Evolutionary conservation across 2,329 filamentous ascomycete species (phyloP).

Genomic region (Pseudocercospora crystallina): DNA sequence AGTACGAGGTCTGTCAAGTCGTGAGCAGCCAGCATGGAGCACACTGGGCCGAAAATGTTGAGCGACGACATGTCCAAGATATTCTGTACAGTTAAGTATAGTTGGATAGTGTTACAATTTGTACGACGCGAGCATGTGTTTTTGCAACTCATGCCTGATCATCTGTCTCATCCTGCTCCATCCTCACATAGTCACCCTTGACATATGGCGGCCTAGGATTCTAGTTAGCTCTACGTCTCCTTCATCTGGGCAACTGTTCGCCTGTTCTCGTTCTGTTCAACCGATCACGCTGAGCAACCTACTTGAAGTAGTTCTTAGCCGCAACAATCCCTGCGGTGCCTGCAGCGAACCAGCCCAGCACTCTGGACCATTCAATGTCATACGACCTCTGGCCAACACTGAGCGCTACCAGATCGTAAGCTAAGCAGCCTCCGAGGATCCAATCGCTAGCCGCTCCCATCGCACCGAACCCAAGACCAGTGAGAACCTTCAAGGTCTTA

Average conservation of each 20-base stretch:
- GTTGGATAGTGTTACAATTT: no score
- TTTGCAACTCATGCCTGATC: slow-evolving; percentile 12
- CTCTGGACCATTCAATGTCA: slow-evolving; percentile 49
- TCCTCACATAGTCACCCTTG: slow-evolving; percentile 25
- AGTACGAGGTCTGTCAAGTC: no score
- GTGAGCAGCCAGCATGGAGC: no score
- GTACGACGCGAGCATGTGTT: no score
- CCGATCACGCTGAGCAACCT: slow-evolving; percentile 32
- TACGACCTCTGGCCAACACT: slow-evolving; percentile 55
- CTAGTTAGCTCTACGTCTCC: slow-evolving; percentile 9
- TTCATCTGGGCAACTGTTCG: background rate
- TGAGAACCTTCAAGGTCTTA: slow-evolving; percentile 51
- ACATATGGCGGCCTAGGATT: slow-evolving; percentile 34
- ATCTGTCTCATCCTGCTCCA: slow-evolving; percentile 31
- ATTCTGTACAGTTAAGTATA: no score
- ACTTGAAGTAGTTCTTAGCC: slow-evolving; percentile 54
- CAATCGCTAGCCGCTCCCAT: slow-evolving; percentile 55
- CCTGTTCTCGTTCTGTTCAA: background rate
- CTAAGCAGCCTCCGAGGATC: slow-evolving; percentile 61
- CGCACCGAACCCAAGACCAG: slow-evolving; percentile 55
- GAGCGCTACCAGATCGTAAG: slow-evolving; percentile 58
- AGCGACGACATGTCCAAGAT: no score
- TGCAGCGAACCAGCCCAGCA: slow-evolving; percentile 54
- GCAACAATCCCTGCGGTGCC: slow-evolving; percentile 55
- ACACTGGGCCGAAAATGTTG: no score